Conservation (phyloP, 768 basidiomycete genomes). For the Lentinula detonsa region DNA sequence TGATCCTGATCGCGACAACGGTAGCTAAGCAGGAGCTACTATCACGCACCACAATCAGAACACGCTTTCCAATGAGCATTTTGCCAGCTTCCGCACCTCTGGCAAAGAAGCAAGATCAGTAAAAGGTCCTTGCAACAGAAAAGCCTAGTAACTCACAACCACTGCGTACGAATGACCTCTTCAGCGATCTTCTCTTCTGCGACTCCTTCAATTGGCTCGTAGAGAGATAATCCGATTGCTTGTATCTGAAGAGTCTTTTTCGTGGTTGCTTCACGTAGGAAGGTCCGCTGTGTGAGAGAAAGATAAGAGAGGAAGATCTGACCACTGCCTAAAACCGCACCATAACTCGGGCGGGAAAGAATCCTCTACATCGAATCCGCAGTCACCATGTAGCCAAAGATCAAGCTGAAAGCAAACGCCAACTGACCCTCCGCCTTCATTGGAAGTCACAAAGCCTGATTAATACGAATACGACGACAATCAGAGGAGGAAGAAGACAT, state of each 20-base stretch:
- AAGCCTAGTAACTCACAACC: constrained; percentile 59
- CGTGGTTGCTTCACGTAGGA: constrained; percentile 63
- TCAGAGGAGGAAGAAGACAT: constrained; percentile 13
- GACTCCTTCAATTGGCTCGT: constrained; percentile 80
- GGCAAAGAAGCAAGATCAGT: background rate
- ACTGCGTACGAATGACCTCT: constrained; percentile 93
- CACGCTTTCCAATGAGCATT: constrained; percentile 71
- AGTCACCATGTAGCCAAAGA: background rate
- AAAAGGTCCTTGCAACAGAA: background rate
- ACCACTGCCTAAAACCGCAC: constrained; percentile 22
- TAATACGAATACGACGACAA: constrained; percentile 2
- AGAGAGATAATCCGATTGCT: constrained; percentile 93
- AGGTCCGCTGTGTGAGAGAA: constrained; percentile 57
- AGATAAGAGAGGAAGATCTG: background rate
- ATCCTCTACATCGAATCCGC: constrained; percentile 51
- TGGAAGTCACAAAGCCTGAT: constrained; percentile 7
- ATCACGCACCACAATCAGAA: constrained; percentile 71
- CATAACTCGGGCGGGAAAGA: constrained; percentile 93
- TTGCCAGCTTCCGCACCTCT: constrained; percentile 65
- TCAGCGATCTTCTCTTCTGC: constrained; percentile 69
- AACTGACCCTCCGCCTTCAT: constrained; percentile 75
- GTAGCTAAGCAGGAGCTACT: constrained; percentile 2
- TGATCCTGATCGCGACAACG: background rate
- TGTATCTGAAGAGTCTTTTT: constrained; percentile 87
- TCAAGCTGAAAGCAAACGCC: background rate